These are phyloP conservation scores for Coemansia sp. DNA, from an alignment of 192 early-diverging fungal genomes.

Conservation along the genomic window DNA sequence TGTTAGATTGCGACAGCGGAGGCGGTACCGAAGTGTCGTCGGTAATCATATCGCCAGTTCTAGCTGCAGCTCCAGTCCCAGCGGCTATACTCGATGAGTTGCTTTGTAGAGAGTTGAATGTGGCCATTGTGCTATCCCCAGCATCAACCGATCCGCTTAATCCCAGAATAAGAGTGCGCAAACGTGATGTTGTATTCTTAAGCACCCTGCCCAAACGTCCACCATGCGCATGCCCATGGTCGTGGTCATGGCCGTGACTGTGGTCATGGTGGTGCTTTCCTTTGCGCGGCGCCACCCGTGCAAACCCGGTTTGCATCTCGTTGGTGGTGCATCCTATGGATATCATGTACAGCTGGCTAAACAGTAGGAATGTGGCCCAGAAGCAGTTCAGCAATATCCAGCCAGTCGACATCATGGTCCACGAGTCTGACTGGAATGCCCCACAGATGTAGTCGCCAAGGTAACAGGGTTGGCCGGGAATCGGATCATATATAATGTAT, in stretches of 20 bases:
- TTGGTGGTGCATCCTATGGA: conserved; percentile 82
- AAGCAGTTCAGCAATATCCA: conserved; percentile 78
- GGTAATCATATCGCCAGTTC: conserved; percentile 38
- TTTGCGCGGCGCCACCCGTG: conserved; percentile 31
- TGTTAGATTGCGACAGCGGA: conserved; percentile 28
- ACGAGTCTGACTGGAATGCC: conserved; percentile 73
- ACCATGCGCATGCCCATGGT: conserved; percentile 17
- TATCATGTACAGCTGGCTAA: conserved; percentile 78
- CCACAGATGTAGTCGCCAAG: conserved; percentile 65
- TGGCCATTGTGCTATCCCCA: conserved; percentile 22
- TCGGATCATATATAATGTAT: conserved; percentile 58
- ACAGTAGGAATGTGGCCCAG: conserved; percentile 81
- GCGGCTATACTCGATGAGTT: background rate
- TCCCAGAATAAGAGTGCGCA: conserved; percentile 31
- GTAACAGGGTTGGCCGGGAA: conserved; percentile 59
- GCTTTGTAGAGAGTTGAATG: background rate
- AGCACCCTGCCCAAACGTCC: conserved; percentile 7
- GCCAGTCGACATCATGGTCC: conserved; percentile 64
- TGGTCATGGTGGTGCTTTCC: conserved; percentile 24
- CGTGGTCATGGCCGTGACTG: conserved; percentile 24
- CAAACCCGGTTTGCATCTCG: conserved; percentile 79
- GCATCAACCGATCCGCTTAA: conserved; percentile 32
- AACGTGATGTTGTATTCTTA: conserved; percentile 19
- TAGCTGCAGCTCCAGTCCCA: conserved; percentile 2
- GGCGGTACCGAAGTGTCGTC: conserved; percentile 44